Evolutionary conservation across 345 rosid species (phyloP), one percentile per base, ranked within the genome.

Genomic region (Reutealis trisperma): DNA sequence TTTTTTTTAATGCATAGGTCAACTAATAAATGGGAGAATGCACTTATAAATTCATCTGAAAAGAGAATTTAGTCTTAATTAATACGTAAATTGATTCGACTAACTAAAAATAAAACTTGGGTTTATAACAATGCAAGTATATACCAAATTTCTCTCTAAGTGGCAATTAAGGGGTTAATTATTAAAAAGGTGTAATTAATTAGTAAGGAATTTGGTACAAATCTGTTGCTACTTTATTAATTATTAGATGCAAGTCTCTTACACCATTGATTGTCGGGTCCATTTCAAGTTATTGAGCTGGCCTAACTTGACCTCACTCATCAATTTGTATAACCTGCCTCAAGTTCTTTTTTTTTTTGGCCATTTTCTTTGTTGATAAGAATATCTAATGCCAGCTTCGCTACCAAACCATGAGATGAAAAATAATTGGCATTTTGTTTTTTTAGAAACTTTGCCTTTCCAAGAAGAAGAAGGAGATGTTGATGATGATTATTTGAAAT

Each of bases 211-310:
- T 47, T 47, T 68, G 73, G 24, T 5, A 51, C 15, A 27, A 52
- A 51, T 27, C 5, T 27, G 12, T 27, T 7, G 5, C 37, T 27
- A 24, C 8, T 5, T 18, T 15, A 21, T 27, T 51, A 21, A 12
- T 68, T 15, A 32, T 54, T 70, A 45, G 22, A 52, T 22, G 14
- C 55, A 42, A 27, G 60, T 57, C 3, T 22, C 0, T 41, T n/a
- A 69, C 72, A 51, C 6, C 59, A 44, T 34, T 27, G 41, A 52
- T 12, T 45, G 69, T 76, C 16, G 79, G 79, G 66, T 76, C 59
- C 42, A 60, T 68, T 58, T 76, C 47, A 45, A 67, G 73, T 21
- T 60, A 68, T 69, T 69, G 67, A 76, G 68, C 69, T 76, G 79
- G 57, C 58, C 52, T 55, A 14, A 15, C 64, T 7, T 45, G 47